Percentiles rank a stretch among this genome's conserved stretches.
phyloP scores from a whole-genome alignment of 768 basidiomycete species.

The Glaciozyma antarctica region DNA sequence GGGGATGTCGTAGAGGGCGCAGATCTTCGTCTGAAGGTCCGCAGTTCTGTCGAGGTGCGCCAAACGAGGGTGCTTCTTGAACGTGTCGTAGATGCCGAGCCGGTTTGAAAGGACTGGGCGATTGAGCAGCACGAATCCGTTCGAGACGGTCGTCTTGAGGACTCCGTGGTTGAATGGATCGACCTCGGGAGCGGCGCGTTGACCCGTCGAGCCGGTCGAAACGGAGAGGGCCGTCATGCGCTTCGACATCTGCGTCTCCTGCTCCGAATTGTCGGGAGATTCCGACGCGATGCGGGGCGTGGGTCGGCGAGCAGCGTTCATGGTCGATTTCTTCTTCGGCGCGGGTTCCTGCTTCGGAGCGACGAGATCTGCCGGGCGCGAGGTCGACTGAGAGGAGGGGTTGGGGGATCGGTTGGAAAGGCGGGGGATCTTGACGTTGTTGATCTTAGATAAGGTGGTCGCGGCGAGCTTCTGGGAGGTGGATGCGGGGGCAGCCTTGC shows the following conservation, averaged over 20 bases:
- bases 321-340: not conserved
- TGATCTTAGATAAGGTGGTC: too few species aligned
- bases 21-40: slow-evolving; percentile 4
- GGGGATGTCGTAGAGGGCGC: slow-evolving; percentile 5
- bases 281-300: not conserved
- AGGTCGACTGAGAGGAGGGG: too few species aligned
- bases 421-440: too few species aligned
- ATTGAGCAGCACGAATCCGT: slow-evolving; percentile 11
- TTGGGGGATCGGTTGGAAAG: too few species aligned
- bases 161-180: slow-evolving; percentile 9
- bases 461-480: too few species aligned
- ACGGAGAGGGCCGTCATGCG: not conserved
- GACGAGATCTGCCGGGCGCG: too few species aligned
- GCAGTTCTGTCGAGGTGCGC: not conserved
- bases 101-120: not conserved
- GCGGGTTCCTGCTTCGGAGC: too few species aligned
- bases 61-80: not conserved
- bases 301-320: not conserved
- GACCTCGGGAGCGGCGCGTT: not conserved
- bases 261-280: not conserved
- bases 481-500: too few species aligned
- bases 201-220: not conserved
- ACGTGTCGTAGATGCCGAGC: not conserved
- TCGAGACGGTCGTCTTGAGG: not conserved
- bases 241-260: not conserved